Percentiles rank a stretch among this genome's conserved stretches.
Conservation (phyloP, 352 stramenopile genomes). For the Pythium oligandrum region DNA sequence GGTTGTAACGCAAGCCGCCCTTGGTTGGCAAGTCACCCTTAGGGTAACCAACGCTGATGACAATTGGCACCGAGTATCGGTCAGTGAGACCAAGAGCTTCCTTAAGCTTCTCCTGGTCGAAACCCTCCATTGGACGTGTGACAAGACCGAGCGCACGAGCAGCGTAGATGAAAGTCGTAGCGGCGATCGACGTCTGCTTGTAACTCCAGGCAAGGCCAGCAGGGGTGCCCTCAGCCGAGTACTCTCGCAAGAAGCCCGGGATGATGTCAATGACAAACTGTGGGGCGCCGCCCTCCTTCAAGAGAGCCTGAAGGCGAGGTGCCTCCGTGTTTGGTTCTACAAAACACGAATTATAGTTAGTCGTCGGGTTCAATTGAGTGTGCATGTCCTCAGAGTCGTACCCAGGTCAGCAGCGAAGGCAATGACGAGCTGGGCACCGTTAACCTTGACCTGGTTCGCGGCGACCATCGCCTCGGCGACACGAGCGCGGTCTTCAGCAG, state of each 20-base stretch:
- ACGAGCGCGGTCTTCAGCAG: neutral
- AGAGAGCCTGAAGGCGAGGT: conserved; percentile 54
- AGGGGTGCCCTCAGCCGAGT: conserved; percentile 19
- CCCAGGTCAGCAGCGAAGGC: conserved; percentile 64
- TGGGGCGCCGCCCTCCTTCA: conserved; percentile 36
- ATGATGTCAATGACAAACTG: conserved; percentile 24
- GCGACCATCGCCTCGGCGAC: neutral
- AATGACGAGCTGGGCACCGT: conserved; percentile 55
- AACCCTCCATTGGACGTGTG: conserved; percentile 31
- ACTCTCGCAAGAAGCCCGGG: conserved; percentile 16
- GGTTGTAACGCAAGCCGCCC: conserved; percentile 13
- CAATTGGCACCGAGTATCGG: conserved; percentile 31
- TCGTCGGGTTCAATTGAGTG: conserved; percentile 12
- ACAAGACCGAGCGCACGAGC: conserved; percentile 26
- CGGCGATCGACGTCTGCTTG: conserved; percentile 36
- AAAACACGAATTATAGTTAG: conserved; percentile 16
- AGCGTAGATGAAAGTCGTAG: conserved; percentile 29
- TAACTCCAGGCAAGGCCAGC: conserved; percentile 24
- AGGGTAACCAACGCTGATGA: conserved; percentile 30
- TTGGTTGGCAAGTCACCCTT: neutral
- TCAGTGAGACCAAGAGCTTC: conserved; percentile 29
- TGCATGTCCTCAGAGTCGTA: neutral
- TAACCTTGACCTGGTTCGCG: conserved; percentile 22
- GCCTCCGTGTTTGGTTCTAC: conserved; percentile 59
- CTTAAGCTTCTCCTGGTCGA: conserved; percentile 23